Evolutionary conservation across 129 eudicot genomes (phyloP), one percentile per base, ranked within the genome.

Genomic region (Flaveria linearis): DNA sequence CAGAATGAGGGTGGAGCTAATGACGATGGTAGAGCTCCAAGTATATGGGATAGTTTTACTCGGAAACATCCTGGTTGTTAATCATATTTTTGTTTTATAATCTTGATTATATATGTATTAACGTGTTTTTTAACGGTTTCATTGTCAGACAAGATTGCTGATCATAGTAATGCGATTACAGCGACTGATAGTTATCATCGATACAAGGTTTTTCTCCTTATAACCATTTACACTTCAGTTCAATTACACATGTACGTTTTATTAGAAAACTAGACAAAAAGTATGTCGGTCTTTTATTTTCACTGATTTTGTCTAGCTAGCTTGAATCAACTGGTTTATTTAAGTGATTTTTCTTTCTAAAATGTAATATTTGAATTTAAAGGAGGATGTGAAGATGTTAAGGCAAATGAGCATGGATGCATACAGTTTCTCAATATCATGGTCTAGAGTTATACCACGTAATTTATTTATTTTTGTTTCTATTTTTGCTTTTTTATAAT

Each of bases 1-100:
- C 78, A 88, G 93, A 64, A 81, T 22, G 93, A 88, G 69, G 93
- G 93, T 51, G 90, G 85, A 58, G 78, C 82, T 62, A 83, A 76
- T 36, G 88, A 77, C 1, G 86, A 83, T 63, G 90, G 93, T 49
- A 84, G 82, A 73, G 88, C 85, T n/a, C 80, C 86, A 46, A 85
- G 88, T 36, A 83, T 82, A 58, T 85, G 93, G 93, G 93, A 88
- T 65, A 47, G 73, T 42, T 88, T 81, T 63, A 23, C 90, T 62
- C 79, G 74, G 47, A 78, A 52, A 68, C 79, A 85, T 69, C 73
- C 93, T 1, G 90, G 93, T 88, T 51, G 17, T 42, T 6, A 36
- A 30, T 69, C 30, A 41, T 33, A 18, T 43, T 58, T 58, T 53
- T 77, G 10, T 68, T n/a, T 58, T 16, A 2, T 41, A 11, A 1